A percentile compares a stretch with the other conserved stretches of the same genome.
These are phyloP conservation scores for Millerozyma acaciae DNA, from an alignment of 805 yeast species.

Conservation along the genomic window DNA sequence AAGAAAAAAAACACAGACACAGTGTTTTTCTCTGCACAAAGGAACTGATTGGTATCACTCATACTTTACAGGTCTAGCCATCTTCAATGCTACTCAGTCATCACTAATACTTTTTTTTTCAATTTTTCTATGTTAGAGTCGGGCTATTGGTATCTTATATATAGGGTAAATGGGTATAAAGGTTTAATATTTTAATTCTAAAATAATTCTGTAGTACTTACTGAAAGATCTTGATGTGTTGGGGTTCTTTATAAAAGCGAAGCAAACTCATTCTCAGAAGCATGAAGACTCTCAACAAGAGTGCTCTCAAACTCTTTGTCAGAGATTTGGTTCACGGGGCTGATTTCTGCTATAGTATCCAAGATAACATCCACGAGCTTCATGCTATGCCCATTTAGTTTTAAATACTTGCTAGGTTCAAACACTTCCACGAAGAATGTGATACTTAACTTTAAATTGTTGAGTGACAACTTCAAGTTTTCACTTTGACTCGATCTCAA, in stretches of 20 bases:
- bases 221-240: neutral
- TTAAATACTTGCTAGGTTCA: conserved; percentile 29
- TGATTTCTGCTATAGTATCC: conserved; percentile 23
- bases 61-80: too few species aligned
- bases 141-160: neutral
- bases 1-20: too few species aligned
- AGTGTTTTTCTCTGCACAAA: too few species aligned
- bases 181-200: neutral
- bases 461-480: conserved; percentile 11
- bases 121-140: neutral
- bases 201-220: neutral
- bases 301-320: conserved; percentile 25
- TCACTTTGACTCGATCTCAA: conserved; percentile 19
- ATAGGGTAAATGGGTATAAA: too few species aligned
- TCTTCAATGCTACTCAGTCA: too few species aligned
- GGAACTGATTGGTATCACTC: too few species aligned
- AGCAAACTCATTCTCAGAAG: conserved; percentile 30
- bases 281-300: conserved; percentile 22
- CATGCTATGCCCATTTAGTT: conserved; percentile 31
- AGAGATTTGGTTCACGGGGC: conserved; percentile 15
- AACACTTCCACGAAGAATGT: conserved; percentile 38
- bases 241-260: conserved; percentile 27
- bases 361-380: conserved; percentile 30
- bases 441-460: conserved; percentile 34
- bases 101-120: too few species aligned